Evolutionary conservation across 805 yeast genomes (phyloP), one percentile per base, ranked within the genome.

Genomic region (Candida rishiriensis): DNA sequence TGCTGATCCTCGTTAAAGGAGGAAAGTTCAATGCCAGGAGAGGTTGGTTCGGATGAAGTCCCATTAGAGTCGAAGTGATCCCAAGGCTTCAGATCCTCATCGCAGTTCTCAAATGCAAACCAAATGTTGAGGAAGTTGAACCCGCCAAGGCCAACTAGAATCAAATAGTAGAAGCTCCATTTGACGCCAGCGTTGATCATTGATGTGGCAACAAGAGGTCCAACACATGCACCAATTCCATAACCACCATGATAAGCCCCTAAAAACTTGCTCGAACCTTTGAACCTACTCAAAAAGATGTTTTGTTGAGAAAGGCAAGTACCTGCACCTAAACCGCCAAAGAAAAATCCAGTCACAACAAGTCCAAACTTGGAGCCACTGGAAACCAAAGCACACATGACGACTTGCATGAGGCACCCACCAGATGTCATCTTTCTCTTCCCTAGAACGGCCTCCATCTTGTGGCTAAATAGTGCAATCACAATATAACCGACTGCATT

Each of bases 181-280:
- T 53, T 50, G n/a, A 71, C 56, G 3, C 79, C 80, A 0, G 57
- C 49, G 36, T 71, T 66, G 14, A 78, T 71, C 72, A 82, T 68
- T 1, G 72, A 62, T 0, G 87, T 77, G 3, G 83, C 81, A 29
- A 81, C 57, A 15, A 86, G 72, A 2, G 95, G 90, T 2, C 88
- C 73, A 1, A 81, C 50, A 38, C 86, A 79, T 1, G 89, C 87
- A 2, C 90, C 89, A 3, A 79, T 52, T 1, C 95, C 95, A 60
- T 84, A 85, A 12, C 70, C 57, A 1, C 87, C 90, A 64, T 85
- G 93, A 46, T 76, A 66, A 21, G 70, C 60, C 1, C 90, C 86
- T 63, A 83, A 69, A 46, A 76, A 68, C 42, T 73, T 76, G 38
- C 84, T 79, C 39, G 78, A 72, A 46, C 78, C 76, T 18, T 70